Percentiles rank a stretch among this genome's conserved stretches.
These are phyloP conservation scores for Cyphellophora europaea DNA, from an alignment of 2,329 filamentous ascomycete species.

Conservation along the genomic window DNA sequence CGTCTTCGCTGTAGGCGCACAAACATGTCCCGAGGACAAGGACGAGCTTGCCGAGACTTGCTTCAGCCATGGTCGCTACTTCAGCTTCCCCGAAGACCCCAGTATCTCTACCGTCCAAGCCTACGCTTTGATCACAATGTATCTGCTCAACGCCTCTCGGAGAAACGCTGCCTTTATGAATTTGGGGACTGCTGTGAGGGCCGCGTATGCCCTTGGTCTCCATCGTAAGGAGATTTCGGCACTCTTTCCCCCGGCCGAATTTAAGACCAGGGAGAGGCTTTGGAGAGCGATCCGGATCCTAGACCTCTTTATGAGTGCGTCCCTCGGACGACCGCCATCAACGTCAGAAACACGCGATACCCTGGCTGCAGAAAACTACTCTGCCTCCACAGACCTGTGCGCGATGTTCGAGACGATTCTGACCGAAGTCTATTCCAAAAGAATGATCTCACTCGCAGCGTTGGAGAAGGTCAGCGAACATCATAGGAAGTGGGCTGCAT, in stretches of 20 bases:
- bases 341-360: conserved; percentile 15
- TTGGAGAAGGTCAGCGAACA: conserved; percentile 28
- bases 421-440: conserved; percentile 29
- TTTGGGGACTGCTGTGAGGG: conserved; percentile 28
- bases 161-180: conserved; percentile 31
- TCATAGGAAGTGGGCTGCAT: conserved; percentile 27
- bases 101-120: conserved; percentile 33
- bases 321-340: conserved; percentile 10
- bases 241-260: conserved; percentile 32
- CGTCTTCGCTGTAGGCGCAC: conserved; percentile 38
- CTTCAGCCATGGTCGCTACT: conserved; percentile 27
- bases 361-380: conserved; percentile 15
- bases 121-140: conserved; percentile 28
- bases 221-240: conserved; percentile 42
- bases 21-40: conserved; percentile 23
- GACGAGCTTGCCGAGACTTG: conserved; percentile 26
- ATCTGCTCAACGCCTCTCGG: conserved; percentile 26
- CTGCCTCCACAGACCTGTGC: conserved; percentile 24
- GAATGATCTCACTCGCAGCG: conserved; percentile 27
- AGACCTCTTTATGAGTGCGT: conserved; percentile 14
- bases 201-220: conserved; percentile 41
- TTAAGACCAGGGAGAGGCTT: conserved; percentile 27
- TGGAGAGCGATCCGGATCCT: conserved; percentile 14
- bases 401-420: conserved; percentile 29
- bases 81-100: conserved; percentile 28